Percentiles rank a stretch among this genome's conserved stretches.
Evolutionary conservation across 371 early-diverging fungal species (phyloP).

Genomic region (Funneliformis caledonium): DNA sequence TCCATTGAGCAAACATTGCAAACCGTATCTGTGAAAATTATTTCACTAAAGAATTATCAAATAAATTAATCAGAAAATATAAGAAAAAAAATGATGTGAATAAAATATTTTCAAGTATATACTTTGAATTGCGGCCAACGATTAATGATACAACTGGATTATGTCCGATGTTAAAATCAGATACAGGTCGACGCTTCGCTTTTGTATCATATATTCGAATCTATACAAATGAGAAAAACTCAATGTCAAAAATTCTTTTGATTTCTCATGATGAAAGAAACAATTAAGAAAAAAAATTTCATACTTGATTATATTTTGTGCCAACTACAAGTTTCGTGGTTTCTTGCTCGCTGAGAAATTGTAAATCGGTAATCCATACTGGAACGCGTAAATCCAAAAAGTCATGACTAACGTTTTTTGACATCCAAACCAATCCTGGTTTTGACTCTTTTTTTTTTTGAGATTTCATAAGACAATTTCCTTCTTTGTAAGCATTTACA

Average conservation of each 20-base stretch:
- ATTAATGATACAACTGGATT: slow-evolving; percentile 61
- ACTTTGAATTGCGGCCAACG: slow-evolving; percentile 46
- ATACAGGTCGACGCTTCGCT: slow-evolving; percentile 69
- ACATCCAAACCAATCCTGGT: slow-evolving; percentile 15
- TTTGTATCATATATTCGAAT: slow-evolving; percentile 83
- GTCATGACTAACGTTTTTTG: slow-evolving; percentile 65
- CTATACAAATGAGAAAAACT: slow-evolving; percentile 41
- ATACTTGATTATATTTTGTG: slow-evolving; percentile 77
- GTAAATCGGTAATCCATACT: slow-evolving; percentile 86
- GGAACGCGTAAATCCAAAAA: slow-evolving; percentile 82
- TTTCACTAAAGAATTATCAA: slow-evolving; percentile 49
- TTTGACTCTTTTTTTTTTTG: slow-evolving; percentile 32
- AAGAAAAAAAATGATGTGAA: neutral
- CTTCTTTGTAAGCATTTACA: slow-evolving; percentile 48
- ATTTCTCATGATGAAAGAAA: neutral
- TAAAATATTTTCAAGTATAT: slow-evolving; percentile 24
- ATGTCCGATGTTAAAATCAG: slow-evolving; percentile 69
- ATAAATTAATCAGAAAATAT: neutral
- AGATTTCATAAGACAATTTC: slow-evolving; percentile 66
- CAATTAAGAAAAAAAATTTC: neutral
- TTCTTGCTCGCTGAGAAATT: slow-evolving; percentile 64
- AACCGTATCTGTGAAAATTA: slow-evolving; percentile 79
- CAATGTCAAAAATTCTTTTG: neutral
- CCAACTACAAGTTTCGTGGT: slow-evolving; percentile 62
- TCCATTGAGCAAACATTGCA: slow-evolving; percentile 72